Base-by-base conservation (phyloP, 345 rosid genomes). In the Psidium guajava region DNA sequence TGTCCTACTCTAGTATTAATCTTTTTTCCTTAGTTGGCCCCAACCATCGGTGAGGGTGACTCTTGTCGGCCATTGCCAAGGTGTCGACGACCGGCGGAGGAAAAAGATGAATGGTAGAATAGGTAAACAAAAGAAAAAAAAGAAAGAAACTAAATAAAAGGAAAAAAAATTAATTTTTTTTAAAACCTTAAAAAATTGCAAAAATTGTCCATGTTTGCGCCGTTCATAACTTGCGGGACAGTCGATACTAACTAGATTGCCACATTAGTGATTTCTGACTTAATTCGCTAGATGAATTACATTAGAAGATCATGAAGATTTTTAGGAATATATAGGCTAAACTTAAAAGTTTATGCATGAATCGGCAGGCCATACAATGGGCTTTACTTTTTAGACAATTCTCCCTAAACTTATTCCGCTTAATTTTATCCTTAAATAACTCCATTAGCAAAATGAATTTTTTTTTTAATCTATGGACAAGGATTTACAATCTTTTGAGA, bases 301-400 rank as follows among this genome's bases (percentile, higher is more conserved):
- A 5, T 32, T 69, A 18, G 5, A 69, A 18, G 32, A 32, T 32
- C 21, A 2, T 28, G 1, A 64, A 28, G 32, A 54, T 2, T 1
- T 20, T 54, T 20, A 21, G 57, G 25, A 54, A 3, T 7, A 20
- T 54, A 8, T 18, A 18, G 9, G 56, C 25, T 9, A 54, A 20
- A 54, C 20, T 64, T 5, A 4, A 64, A 64, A 64, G 44, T 15
- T 28, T 3, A 32, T 8, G 10, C 15, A 28, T 64, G 44, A 64
- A 61, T 32, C 16, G 6, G 1, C 1, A 3, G 42, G 7, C 0
- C 6, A 4, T 32, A 32, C 0, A 16, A 32, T 32, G 16, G 3
- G 13, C 32, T 32, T 64, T 3, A 16, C 0, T 16, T 64, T 64
- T 64, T 16, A 21, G 22, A 28, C 6, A 7, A 64, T 32, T 8